These are phyloP conservation scores for Claviceps cyperi DNA, from an alignment of 2,329 filamentous ascomycete species.

Conservation along the genomic window DNA sequence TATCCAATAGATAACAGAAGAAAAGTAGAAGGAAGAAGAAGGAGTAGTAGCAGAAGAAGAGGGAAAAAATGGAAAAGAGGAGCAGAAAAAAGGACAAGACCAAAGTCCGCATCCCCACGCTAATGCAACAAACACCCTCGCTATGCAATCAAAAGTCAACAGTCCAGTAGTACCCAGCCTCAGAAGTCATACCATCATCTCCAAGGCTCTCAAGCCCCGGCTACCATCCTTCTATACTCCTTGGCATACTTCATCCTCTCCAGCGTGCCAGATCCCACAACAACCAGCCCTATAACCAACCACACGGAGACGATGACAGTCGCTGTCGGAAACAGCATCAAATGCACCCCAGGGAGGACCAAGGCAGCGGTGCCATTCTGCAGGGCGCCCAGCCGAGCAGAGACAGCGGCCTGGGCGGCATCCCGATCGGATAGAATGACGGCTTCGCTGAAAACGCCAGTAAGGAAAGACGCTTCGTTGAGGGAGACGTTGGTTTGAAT, in stretches of 20 bases:
- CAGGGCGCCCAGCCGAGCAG: conserved; percentile 29
- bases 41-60: background rate
- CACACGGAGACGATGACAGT: conserved; percentile 52
- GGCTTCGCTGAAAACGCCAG: conserved; percentile 51
- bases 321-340: conserved; percentile 57
- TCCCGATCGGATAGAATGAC: conserved; percentile 36
- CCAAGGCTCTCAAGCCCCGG: background rate
- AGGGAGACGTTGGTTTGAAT: conserved; percentile 52
- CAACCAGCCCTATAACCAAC: conserved; percentile 39
- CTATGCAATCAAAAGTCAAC: no score
- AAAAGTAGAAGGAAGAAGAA: background rate
- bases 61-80: background rate
- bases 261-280: conserved; percentile 50
- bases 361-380: conserved; percentile 45
- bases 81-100: background rate
- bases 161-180: no score
- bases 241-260: conserved; percentile 53
- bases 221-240: conserved; percentile 34
- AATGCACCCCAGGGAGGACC: conserved; percentile 51
- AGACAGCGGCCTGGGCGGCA: conserved; percentile 34
- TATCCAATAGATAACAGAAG: no score
- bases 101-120: background rate
- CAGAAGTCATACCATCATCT: no score
- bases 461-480: conserved; percentile 57
- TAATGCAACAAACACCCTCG: background rate